Conservation (phyloP, 805 yeast species). For the Lipomyces starkeyi region DNA sequence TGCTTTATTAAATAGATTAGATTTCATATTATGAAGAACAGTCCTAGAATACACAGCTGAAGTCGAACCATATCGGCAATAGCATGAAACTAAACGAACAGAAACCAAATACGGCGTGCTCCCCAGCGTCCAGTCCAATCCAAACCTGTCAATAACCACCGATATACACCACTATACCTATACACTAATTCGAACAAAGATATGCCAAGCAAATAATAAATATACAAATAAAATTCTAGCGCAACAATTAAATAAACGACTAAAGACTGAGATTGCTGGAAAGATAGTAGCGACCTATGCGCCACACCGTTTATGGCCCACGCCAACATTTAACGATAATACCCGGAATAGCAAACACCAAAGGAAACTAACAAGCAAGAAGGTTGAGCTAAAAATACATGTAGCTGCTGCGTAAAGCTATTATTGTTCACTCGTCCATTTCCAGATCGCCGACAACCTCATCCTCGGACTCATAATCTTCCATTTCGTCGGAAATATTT, state of each 20-base stretch:
- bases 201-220: background rate
- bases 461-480: conserved; percentile 36
- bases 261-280: background rate
- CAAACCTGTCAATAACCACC: background rate
- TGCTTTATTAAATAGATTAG: background rate
- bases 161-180: background rate
- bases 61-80: background rate
- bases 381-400: background rate
- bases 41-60: background rate
- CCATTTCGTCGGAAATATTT: conserved; percentile 35
- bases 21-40: background rate
- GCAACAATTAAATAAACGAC: conserved; percentile 11
- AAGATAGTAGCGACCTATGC: background rate
- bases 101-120: background rate
- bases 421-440: conserved; percentile 40
- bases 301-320: background rate
- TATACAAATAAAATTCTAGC: background rate
- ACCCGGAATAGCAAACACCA: background rate
- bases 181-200: background rate
- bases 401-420: background rate
- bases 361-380: background rate
- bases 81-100: background rate
- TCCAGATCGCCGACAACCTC: conserved; percentile 54
- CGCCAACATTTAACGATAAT: background rate
- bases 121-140: background rate